phyloP scores from a whole-genome alignment of 768 basidiomycete genomes.

The Termitomyces sp. region DNA sequence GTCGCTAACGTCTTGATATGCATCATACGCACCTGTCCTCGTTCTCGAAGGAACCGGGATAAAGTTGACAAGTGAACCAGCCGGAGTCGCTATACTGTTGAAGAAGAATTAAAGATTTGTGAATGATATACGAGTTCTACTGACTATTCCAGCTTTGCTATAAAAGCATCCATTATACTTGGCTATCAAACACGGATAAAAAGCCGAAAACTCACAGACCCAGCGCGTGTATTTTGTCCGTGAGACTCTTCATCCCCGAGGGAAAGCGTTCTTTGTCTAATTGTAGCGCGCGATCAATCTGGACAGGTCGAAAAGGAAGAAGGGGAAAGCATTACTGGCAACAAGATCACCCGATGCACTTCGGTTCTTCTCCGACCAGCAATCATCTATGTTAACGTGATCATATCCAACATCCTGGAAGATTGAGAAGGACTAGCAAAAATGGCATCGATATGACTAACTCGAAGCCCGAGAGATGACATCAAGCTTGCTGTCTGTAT shows the following conservation, averaged over 20 bases:
- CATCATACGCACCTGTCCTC: conserved; percentile 24
- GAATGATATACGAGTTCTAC: conserved; percentile 1
- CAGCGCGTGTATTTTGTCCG: conserved; percentile 48
- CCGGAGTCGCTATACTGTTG: conserved; percentile 55
- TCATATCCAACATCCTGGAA: conserved; percentile 52
- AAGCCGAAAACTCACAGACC: conserved; percentile 40
- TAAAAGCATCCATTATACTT: background rate
- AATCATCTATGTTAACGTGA: conserved; percentile 62
- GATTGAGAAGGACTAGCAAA: background rate
- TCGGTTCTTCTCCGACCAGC: conserved; percentile 55
- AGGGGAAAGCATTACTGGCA: conserved; percentile 32
- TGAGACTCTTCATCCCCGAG: conserved; percentile 53
- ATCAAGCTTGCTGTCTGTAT: conserved; percentile 46
- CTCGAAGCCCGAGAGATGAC: conserved; percentile 50
- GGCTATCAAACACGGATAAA: background rate
- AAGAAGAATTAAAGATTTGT: background rate
- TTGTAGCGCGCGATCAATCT: background rate
- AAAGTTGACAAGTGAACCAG: conserved; percentile 67
- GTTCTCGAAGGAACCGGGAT: conserved; percentile 60
- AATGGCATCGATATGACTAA: conserved; percentile 13
- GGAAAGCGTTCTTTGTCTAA: conserved; percentile 37
- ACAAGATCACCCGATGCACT: conserved; percentile 49
- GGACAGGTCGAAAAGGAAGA: background rate
- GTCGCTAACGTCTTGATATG: background rate
- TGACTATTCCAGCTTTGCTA: conserved; percentile 41